A percentile compares a stretch with the other conserved stretches of the same genome.
phyloP scores from a whole-genome alignment of 495 filamentous ascomycete genomes.

The Bacidia gigantensis region DNA sequence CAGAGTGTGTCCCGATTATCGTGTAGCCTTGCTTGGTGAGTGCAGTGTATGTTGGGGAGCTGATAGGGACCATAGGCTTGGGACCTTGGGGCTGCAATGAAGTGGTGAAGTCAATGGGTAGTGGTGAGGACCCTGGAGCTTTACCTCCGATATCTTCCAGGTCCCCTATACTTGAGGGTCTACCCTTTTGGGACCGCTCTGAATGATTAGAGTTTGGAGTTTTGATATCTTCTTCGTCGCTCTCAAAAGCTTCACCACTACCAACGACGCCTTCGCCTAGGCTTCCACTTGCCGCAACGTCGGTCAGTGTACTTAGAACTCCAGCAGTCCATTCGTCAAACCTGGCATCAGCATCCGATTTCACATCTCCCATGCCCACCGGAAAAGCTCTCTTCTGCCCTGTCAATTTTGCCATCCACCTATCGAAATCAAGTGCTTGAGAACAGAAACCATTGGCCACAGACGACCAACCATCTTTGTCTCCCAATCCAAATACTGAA shows the following conservation, averaged over 20 bases:
- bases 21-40: slow-evolving; percentile 94
- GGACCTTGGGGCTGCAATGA: slow-evolving; percentile 34
- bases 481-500: slow-evolving; percentile 86
- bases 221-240: slow-evolving; percentile 60
- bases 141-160: slow-evolving; percentile 66
- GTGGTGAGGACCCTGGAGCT: slow-evolving; percentile 25
- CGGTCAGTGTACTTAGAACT: slow-evolving; percentile 53
- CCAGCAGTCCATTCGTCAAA: slow-evolving; percentile 67
- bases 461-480: slow-evolving; percentile 78
- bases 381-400: slow-evolving; percentile 69
- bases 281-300: slow-evolving; percentile 45
- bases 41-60: slow-evolving; percentile 71
- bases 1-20: slow-evolving; percentile 88
- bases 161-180: slow-evolving; percentile 45
- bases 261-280: slow-evolving; percentile 69
- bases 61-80: slow-evolving; percentile 89
- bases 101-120: slow-evolving; percentile 70
- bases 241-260: slow-evolving; percentile 71
- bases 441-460: slow-evolving; percentile 85
- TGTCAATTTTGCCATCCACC: slow-evolving; percentile 89
- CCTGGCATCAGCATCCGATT: slow-evolving; percentile 47
- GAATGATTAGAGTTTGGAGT: slow-evolving; percentile 33
- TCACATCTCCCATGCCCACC: slow-evolving; percentile 75
- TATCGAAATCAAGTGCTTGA: slow-evolving; percentile 77
- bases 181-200: slow-evolving; percentile 22